Percentiles rank a stretch among this genome's conserved stretches.
phyloP scores from a whole-genome alignment of 1,284 basidiomycete species.

The Cronartium quercuum region DNA sequence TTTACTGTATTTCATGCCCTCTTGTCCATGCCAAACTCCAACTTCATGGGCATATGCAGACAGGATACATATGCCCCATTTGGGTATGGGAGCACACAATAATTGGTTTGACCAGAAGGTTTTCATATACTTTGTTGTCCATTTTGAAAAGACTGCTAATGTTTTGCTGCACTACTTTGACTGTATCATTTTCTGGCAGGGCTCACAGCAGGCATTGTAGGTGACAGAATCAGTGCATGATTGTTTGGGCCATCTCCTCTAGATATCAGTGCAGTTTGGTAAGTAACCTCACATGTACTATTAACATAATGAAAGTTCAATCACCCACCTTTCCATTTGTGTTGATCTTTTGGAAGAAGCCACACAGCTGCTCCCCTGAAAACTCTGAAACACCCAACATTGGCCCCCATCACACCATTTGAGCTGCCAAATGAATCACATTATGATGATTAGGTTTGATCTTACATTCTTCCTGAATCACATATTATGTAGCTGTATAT shows the following conservation, averaged over 20 bases:
- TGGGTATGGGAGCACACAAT: background rate
- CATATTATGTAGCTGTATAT: background rate
- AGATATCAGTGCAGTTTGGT: background rate
- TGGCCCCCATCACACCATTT: conserved; percentile 4
- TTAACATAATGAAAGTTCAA: background rate
- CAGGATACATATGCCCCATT: background rate
- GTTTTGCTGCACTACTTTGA: background rate
- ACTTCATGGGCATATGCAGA: background rate
- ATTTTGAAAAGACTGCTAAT: background rate
- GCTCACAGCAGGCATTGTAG: background rate
- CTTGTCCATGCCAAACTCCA: background rate
- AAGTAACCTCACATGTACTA: background rate
- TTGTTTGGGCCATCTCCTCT: background rate
- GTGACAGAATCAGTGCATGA: background rate
- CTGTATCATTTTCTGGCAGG: background rate
- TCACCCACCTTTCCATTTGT: background rate
- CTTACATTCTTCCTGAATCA: background rate
- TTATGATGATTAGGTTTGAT: conserved; percentile 1
- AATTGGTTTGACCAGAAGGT: background rate
- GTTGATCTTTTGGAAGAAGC: conserved; percentile 1
- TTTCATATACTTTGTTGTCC: background rate
- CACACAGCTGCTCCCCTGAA: background rate
- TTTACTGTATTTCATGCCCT: background rate
- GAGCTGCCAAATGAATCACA: background rate
- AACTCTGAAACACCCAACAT: conserved; percentile 2